phyloP scores from a whole-genome alignment of 768 basidiomycete species.

The Stropharia rugosoannulata region DNA sequence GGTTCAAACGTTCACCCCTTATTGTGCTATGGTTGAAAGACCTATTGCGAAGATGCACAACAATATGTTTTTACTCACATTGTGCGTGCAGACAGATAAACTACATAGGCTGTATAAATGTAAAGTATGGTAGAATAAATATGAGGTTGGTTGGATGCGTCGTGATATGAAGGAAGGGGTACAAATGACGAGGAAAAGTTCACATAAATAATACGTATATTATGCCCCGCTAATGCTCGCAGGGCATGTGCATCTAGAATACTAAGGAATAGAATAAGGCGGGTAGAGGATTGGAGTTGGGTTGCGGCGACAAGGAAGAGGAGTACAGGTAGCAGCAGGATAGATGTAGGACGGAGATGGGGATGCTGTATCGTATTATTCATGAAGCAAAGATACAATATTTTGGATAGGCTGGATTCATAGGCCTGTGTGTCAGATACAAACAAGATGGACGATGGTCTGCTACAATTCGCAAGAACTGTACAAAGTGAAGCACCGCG shows the following conservation, averaged over 20 bases:
- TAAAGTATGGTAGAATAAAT: conserved; percentile 1
- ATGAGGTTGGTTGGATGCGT: neutral
- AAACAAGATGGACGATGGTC: neutral
- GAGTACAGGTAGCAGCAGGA: neutral
- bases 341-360: neutral
- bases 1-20: too few species aligned
- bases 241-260: too few species aligned
- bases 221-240: too few species aligned
- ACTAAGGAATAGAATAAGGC: neutral
- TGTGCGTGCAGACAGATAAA: neutral
- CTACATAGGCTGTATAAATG: neutral
- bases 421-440: neutral
- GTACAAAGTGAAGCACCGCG: too few species aligned
- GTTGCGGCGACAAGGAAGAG: neutral
- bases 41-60: too few species aligned
- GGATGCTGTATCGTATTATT: conserved; percentile 8
- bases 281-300: neutral
- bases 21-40: too few species aligned
- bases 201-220: too few species aligned
- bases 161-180: neutral
- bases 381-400: conserved; percentile 15
- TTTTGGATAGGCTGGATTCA: neutral
- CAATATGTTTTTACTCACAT: too few species aligned
- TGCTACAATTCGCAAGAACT: too few species aligned
- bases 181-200: neutral